phyloP scores from a whole-genome alignment of 164 flowering plant species.

The Hamamelis virginiana region DNA sequence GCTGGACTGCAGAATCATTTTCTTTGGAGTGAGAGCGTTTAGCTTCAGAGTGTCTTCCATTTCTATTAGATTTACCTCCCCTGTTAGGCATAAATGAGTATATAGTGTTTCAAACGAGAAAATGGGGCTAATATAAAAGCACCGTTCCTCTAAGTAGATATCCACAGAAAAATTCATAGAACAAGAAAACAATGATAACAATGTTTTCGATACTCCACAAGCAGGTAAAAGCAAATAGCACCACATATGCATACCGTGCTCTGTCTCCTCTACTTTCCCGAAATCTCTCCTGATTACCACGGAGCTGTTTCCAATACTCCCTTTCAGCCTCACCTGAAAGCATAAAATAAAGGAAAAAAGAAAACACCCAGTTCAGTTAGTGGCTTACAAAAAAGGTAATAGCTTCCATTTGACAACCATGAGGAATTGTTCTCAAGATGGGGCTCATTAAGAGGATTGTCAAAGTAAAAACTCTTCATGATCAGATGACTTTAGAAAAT shows the following conservation, averaged over 20 bases:
- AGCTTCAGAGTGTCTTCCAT: slow-evolving; percentile 21
- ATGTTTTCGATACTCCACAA: neutral
- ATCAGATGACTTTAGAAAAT: no score
- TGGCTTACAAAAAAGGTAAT: no score
- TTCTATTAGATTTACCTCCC: slow-evolving; percentile 64
- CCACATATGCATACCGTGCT: slow-evolving; percentile 49
- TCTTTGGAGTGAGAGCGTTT: slow-evolving; percentile 47
- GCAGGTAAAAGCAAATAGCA: neutral
- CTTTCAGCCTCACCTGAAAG: slow-evolving; percentile 82
- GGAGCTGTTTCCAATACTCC: slow-evolving; percentile 75
- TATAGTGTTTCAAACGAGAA: neutral
- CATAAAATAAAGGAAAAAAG: neutral
- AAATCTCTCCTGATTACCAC: slow-evolving; percentile 44
- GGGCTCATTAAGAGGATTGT: no score
- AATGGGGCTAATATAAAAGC: neutral
- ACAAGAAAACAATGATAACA: neutral
- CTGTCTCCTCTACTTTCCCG: slow-evolving; percentile 30
- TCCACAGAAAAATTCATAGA: no score
- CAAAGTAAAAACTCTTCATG: no score
- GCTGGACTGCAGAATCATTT: slow-evolving; percentile 33
- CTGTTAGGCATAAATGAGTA: slow-evolving; percentile 23
- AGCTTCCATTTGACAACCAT: no score
- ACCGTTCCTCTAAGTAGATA: no score
- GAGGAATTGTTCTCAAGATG: no score
- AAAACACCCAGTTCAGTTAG: no score